Evolutionary conservation across 148 eudicot genomes (phyloP).

Genomic region (Selenicereus undatus): DNA sequence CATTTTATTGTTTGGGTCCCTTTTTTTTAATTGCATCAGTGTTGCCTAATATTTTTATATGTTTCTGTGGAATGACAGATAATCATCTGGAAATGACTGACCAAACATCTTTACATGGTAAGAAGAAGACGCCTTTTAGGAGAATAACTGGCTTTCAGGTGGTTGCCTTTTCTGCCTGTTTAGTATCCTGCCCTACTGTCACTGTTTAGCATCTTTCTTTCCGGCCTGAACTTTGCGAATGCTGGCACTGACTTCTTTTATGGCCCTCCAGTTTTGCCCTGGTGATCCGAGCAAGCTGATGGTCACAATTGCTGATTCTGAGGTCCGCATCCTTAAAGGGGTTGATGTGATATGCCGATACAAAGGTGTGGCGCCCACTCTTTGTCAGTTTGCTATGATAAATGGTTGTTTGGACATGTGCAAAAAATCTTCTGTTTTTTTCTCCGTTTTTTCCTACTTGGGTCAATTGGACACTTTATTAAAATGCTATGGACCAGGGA

Average conservation of each 20-base stretch:
- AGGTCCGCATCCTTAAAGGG: conserved; percentile 64
- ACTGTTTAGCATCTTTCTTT: not conserved
- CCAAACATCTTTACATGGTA: conserved; percentile 46
- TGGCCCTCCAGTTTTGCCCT: conserved; percentile 56
- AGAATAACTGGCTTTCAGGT: conserved; percentile 93
- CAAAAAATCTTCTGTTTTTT: too few species aligned
- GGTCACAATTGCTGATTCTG: conserved; percentile 87
- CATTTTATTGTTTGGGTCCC: not conserved
- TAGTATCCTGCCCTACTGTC: not conserved
- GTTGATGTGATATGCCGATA: conserved; percentile 59
- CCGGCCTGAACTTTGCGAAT: not conserved
- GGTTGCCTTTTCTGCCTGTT: conserved; percentile 18
- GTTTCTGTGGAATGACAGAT: conserved; percentile 33
- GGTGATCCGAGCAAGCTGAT: conserved; percentile 70
- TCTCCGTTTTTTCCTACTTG: too few species aligned
- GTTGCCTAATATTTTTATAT: not conserved
- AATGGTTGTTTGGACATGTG: not conserved
- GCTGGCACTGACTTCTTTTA: not conserved
- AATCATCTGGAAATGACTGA: conserved; percentile 52
- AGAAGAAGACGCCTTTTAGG: conserved; percentile 64
- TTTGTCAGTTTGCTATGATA: not conserved
- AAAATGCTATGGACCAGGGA: conserved; percentile 1
- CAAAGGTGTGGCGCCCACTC: conserved; percentile 38
- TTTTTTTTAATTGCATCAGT: too few species aligned
- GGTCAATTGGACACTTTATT: not conserved